These are phyloP conservation scores for Aquilaria yunnanensis DNA, from an alignment of 345 rosid genomes.

Conservation along the genomic window DNA sequence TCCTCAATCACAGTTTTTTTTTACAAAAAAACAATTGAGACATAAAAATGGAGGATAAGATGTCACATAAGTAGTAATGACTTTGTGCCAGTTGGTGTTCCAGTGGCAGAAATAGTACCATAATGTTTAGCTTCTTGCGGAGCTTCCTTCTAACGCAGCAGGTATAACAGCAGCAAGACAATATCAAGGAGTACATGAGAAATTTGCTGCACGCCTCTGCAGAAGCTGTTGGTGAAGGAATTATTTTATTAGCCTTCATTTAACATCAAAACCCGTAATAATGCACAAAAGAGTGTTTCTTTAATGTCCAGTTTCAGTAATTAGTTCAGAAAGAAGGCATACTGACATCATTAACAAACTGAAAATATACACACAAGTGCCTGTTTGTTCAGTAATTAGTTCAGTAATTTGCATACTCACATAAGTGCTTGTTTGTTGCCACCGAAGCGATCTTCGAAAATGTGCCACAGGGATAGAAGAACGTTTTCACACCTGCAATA, in stretches of 20 bases:
- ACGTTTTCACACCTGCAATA: constrained; percentile 71
- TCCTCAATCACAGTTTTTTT: constrained; percentile 5
- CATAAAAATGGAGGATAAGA: background rate
- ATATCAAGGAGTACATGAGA: constrained; percentile 86
- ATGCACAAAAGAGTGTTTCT: background rate
- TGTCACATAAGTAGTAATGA: background rate
- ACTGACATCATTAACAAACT: background rate
- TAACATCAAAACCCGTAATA: constrained; percentile 7
- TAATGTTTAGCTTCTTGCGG: constrained; percentile 68
- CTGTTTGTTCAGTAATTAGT: background rate
- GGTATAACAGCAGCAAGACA: constrained; percentile 98
- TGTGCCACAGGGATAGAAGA: constrained; percentile 88
- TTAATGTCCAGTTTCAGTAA: background rate
- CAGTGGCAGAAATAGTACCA: constrained; percentile 39
- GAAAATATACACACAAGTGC: background rate
- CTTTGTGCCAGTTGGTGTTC: constrained; percentile 7
- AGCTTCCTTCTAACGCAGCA: constrained; percentile 94
- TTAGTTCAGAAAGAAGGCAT: background rate
- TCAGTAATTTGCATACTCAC: constrained; percentile 39
- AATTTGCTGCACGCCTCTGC: constrained; percentile 92
- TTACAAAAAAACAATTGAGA: background rate
- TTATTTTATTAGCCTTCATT: constrained; percentile 13
- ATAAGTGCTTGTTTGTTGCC: constrained; percentile 73
- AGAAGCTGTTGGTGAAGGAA: constrained; percentile 53
- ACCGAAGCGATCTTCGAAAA: constrained; percentile 82